phyloP scores from a whole-genome alignment of 2,329 filamentous ascomycete species.

The Cladosporium sp. region DNA sequence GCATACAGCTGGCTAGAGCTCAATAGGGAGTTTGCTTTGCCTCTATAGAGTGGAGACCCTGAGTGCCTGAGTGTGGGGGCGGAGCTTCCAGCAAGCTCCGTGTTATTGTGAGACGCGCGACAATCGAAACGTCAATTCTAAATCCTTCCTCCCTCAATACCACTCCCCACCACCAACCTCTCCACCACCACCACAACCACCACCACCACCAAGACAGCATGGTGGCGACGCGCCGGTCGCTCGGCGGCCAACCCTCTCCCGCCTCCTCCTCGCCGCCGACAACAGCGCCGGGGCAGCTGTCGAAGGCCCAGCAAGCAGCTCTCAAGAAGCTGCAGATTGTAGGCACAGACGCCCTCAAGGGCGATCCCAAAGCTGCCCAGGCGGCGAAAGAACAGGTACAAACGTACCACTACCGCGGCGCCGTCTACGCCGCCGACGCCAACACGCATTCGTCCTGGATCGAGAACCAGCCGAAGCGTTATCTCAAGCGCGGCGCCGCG shows the following conservation, averaged over 20 bases:
- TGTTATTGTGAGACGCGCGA: neutral
- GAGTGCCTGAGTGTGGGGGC: neutral
- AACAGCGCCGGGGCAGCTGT: neutral
- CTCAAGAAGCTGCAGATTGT: slow-evolving; percentile 9
- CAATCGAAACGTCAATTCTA: neutral
- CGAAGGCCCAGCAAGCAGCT: neutral
- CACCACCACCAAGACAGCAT: neutral
- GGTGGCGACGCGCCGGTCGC: slow-evolving; percentile 9
- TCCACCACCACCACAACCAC: neutral
- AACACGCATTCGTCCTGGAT: slow-evolving; percentile 11
- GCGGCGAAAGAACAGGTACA: neutral
- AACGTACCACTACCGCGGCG: slow-evolving; percentile 14
- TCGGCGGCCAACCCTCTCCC: neutral
- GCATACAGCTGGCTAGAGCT: neutral
- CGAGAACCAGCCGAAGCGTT: slow-evolving; percentile 12
- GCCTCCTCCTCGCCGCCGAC: neutral
- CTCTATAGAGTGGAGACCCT: neutral
- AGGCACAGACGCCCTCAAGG: slow-evolving; percentile 10
- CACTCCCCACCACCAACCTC: neutral
- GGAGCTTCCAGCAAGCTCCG: neutral
- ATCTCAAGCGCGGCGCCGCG: slow-evolving; percentile 4
- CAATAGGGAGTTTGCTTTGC: neutral
- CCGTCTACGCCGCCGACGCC: slow-evolving; percentile 10
- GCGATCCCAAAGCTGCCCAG: slow-evolving; percentile 6
- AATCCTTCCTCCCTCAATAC: neutral